Base-by-base conservation (phyloP, 768 basidiomycete species). In the Hygrophorus russula region DNA sequence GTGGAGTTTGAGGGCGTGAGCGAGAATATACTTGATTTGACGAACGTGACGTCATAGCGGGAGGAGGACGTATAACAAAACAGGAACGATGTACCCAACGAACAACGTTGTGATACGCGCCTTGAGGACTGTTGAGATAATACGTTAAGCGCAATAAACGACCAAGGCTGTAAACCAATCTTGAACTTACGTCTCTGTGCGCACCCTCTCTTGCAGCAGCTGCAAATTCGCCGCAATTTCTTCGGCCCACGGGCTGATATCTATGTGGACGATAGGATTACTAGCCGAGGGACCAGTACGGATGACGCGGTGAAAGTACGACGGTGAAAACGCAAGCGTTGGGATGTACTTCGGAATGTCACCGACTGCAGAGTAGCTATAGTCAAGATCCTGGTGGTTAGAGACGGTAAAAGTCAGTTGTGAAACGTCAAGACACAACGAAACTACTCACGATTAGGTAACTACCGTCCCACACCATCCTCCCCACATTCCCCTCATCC, bases 241-340 rank as follows among this genome's bases (percentile, higher is more conserved):
- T 37, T 76, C 76, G 2, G 77, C 83, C 84, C 87, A 90, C 2
- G 83, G 81, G 19, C 70, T 63, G 24, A 91, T 60, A 60, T 92
- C 84, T 46, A 91, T 59, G 56, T 86, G 79, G 12, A 72, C 71
- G 31, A 90, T 69, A 0, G 75, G 79, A 52, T 81, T 80, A 15
- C 67, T 70, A 11, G 66, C 64, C 12, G 53, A 53, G 12, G 70
- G 58, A 12, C 78, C 74, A 0, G 77, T 80, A 14, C 85, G 75
- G 44, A 92, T 77, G 35, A 89, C 82, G 31, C 82, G 77, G 58
- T 91, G 85, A 68, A 90, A 92, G 61, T 90, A 90, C 15, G 88
- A 89, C 1, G 89, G 89, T 13, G 89, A 72, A 56, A 89, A 87
- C 1, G 84, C 82, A 33, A 91, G 59, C 9, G 81, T 77, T 36